phyloP scores from a whole-genome alignment of 495 filamentous ascomycete species.

The Tuber magnatum region DNA sequence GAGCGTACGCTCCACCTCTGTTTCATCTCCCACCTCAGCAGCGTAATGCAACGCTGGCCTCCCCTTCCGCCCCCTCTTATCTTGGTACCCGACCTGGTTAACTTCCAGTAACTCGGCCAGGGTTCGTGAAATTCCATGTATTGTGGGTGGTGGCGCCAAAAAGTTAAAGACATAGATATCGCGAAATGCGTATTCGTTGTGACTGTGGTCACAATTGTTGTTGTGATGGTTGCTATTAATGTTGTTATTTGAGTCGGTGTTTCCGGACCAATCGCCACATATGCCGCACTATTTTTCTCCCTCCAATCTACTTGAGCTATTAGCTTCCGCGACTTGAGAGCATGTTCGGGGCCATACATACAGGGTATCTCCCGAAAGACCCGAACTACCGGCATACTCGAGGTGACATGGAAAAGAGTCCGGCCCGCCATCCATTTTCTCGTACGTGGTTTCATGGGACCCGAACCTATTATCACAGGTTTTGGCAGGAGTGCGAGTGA shows the following conservation, averaged over 20 bases:
- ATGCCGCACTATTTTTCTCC: not conserved
- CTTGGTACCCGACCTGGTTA: not conserved
- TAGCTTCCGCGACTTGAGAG: not conserved
- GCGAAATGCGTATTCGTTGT: not conserved
- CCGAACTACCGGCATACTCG: not conserved
- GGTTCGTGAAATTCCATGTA: not conserved
- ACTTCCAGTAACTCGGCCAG: not conserved
- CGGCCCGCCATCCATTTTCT: not conserved
- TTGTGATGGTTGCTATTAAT: not conserved
- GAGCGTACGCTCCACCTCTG: not conserved
- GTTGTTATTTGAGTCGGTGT: not conserved
- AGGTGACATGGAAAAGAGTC: not conserved
- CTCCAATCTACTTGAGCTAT: not conserved
- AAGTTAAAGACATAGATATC: not conserved
- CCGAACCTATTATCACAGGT: not conserved
- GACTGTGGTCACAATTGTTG: not conserved
- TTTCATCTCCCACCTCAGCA: not conserved
- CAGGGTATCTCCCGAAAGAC: not conserved
- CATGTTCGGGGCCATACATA: not conserved
- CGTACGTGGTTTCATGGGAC: not conserved
- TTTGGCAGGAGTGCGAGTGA: not conserved
- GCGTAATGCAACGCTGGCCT: not conserved
- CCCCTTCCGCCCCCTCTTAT: not conserved
- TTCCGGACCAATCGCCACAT: not conserved
- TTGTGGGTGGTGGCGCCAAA: not conserved